Evolutionary conservation across 495 filamentous ascomycete species (phyloP).

Genomic region (Neurospora tetraspora): DNA sequence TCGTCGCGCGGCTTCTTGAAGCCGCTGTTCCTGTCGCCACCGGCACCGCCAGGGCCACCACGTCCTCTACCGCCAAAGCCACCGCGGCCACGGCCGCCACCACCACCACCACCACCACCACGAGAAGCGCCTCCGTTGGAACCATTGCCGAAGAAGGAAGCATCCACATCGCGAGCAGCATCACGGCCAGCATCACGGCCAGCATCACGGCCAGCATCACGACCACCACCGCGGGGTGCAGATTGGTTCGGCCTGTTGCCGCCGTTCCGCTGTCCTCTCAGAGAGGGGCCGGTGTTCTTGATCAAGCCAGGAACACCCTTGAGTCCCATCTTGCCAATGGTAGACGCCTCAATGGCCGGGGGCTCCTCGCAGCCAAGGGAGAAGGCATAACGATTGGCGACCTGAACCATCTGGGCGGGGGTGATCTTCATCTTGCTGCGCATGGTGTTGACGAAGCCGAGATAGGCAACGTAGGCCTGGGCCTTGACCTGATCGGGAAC

Average conservation of each 20-base stretch:
- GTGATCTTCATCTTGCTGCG: slow-evolving; percentile 10
- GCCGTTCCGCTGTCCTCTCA: neutral
- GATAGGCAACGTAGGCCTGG: slow-evolving; percentile 17
- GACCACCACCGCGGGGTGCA: neutral
- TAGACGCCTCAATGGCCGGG: slow-evolving; percentile 7
- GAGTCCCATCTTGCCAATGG: slow-evolving; percentile 23
- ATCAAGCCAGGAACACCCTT: slow-evolving; percentile 20
- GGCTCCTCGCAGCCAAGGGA: slow-evolving; percentile 14
- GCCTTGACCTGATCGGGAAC: slow-evolving; percentile 14
- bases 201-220: too few relatives aligned
- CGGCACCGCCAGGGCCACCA: neutral
- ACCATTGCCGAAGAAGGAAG: neutral
- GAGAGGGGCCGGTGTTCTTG: slow-evolving; percentile 1
- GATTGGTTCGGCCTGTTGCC: neutral
- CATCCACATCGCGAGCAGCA: neutral
- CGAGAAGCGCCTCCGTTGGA: neutral
- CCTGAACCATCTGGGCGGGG: slow-evolving; percentile 7
- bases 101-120: neutral
- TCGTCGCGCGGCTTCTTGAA: neutral
- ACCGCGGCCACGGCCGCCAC: neutral
- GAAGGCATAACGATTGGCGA: slow-evolving; percentile 15
- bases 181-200: neutral
- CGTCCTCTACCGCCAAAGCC: neutral
- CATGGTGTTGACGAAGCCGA: slow-evolving; percentile 19
- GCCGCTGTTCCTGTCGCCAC: neutral